Conservation (phyloP, 257 asterid genomes). For the Capsicum baccatum region DNA sequence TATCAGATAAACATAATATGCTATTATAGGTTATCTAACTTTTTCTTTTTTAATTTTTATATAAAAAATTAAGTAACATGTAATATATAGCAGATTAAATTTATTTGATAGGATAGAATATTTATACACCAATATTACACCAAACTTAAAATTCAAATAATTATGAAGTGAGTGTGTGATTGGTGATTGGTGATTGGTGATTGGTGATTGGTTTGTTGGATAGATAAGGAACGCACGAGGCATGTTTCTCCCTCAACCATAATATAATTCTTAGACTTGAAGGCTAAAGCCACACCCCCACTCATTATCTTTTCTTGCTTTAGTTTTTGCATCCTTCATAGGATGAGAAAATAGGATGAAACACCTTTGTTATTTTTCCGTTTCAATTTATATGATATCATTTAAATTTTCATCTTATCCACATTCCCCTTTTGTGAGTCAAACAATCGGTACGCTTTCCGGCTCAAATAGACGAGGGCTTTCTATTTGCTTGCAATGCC, state of each 20-base stretch:
- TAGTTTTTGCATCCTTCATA: not conserved
- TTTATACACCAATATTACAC: too few species aligned
- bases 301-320: not conserved
- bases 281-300: not conserved
- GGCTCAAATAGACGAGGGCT: too few species aligned
- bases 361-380: not conserved
- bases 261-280: not conserved
- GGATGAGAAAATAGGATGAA: not conserved
- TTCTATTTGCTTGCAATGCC: too few species aligned
- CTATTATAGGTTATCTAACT: too few species aligned
- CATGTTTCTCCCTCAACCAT: slow-evolving; percentile 32
- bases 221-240: slow-evolving; percentile 36
- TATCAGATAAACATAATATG: too few species aligned
- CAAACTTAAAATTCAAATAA: not conserved
- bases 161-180: slow-evolving; percentile 32
- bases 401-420: too few species aligned
- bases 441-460: too few species aligned
- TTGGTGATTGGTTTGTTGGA: slow-evolving; percentile 35
- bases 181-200: slow-evolving; percentile 30
- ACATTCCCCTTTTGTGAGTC: not conserved
- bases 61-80: too few species aligned
- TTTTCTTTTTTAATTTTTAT: too few species aligned
- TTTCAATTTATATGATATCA: not conserved
- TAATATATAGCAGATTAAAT: too few species aligned
- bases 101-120: too few species aligned